Evolutionary conservation across 2,329 filamentous ascomycete genomes (phyloP).

Genomic region (Sporothrix variecibatus): DNA sequence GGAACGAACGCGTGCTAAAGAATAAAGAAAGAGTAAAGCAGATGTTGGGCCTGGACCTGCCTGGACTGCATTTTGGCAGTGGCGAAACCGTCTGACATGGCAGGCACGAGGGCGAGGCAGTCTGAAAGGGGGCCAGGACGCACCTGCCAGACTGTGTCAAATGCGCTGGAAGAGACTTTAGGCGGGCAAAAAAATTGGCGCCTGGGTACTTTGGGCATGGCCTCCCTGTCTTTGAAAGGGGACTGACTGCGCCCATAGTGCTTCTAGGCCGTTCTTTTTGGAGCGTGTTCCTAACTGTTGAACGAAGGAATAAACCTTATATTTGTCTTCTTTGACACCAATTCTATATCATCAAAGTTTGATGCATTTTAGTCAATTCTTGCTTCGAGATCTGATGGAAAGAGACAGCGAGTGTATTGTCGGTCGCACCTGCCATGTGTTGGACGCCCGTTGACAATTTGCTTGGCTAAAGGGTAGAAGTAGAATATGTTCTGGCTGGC

Average conservation of each 20-base stretch:
- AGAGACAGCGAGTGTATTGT: not conserved
- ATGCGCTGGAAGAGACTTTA: not conserved
- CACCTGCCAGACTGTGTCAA: not conserved
- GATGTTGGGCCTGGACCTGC: not conserved
- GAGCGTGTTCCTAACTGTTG: not conserved
- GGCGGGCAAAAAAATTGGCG: not conserved
- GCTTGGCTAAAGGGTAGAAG: not conserved
- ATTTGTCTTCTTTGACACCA: no score
- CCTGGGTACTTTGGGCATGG: not conserved
- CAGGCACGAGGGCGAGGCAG: not conserved
- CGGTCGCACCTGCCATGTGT: not conserved
- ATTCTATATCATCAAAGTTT: no score
- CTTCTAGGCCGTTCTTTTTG: not conserved
- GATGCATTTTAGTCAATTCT: no score
- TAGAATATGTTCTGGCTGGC: not conserved
- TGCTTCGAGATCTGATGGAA: no score
- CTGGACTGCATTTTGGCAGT: not conserved
- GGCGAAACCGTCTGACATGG: not conserved
- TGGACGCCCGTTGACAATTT: not conserved
- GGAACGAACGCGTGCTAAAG: not conserved
- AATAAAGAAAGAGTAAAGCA: not conserved
- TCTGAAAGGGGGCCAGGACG: not conserved
- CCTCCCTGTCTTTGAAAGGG: not conserved
- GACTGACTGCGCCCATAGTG: not conserved
- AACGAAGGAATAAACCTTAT: no score